Conservation (phyloP, 768 basidiomycete genomes). For the Glaciozyma antarctica region DNA sequence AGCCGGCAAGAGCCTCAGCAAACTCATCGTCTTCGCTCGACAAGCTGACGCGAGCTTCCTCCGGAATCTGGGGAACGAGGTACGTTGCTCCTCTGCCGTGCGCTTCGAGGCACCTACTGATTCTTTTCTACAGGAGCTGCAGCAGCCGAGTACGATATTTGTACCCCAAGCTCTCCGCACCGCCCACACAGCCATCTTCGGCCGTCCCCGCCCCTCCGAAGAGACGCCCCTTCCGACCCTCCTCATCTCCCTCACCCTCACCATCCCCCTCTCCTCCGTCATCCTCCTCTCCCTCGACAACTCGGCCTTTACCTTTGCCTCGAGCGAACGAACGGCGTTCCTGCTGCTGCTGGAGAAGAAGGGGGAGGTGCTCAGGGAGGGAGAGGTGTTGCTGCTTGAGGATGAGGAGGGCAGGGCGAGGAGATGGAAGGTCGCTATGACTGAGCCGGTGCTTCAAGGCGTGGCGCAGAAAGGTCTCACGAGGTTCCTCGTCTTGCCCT, state of each 20-base stretch:
- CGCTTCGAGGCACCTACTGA: no score
- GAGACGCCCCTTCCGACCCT: slow-evolving; percentile 3
- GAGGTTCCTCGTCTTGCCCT: slow-evolving; percentile 21
- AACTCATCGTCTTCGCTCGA: not conserved
- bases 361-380: slow-evolving; percentile 11
- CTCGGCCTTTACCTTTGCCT: not conserved
- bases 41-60: no score
- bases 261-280: slow-evolving; percentile 12
- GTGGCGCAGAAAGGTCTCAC: slow-evolving; percentile 35
- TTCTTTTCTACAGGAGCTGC: not conserved
- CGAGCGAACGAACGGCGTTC: not conserved
- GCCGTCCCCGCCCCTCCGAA: not conserved
- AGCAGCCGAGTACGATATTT: not conserved
- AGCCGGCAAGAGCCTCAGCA: not conserved
- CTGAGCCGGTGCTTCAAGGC: slow-evolving; percentile 69
- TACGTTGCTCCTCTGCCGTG: not conserved
- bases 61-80: not conserved
- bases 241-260: slow-evolving; percentile 2
- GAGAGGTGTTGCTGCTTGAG: not conserved
- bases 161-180: not conserved
- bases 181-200: slow-evolving; percentile 8
- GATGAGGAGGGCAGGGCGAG: not conserved
- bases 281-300: slow-evolving; percentile 13
- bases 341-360: not conserved
- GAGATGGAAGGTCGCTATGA: slow-evolving; percentile 46